Conservation (phyloP, 2,329 filamentous ascomycete species). For the Nigrospora sphaerica region DNA sequence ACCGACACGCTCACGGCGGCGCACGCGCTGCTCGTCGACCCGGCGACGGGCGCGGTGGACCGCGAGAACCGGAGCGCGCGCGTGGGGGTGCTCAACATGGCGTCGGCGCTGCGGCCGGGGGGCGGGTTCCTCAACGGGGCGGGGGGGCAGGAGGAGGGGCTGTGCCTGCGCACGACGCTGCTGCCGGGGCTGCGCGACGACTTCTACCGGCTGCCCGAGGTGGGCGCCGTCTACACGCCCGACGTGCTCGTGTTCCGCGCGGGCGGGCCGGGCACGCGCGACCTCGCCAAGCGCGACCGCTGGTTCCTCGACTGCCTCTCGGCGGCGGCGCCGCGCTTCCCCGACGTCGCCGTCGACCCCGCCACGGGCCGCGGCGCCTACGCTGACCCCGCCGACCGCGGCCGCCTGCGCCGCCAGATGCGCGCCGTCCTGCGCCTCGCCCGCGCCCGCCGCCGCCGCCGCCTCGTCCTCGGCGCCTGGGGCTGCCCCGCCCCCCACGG, state of each 20-base stretch:
- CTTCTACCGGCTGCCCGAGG: constrained; percentile 53
- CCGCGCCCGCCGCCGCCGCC: constrained; percentile 33
- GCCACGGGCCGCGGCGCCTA: constrained; percentile 20
- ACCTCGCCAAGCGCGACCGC: constrained; percentile 36
- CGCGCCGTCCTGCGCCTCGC: constrained; percentile 47
- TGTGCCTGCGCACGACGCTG: constrained; percentile 54
- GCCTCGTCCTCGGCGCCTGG: constrained; percentile 55
- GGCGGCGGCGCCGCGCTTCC: constrained; percentile 52
- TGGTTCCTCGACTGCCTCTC: constrained; percentile 53
- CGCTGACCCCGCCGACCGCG: constrained; percentile 39
- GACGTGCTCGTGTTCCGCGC: constrained; percentile 53
- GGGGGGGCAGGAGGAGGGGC: constrained; percentile 52
- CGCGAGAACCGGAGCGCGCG: constrained; percentile 16
- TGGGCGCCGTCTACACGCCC: constrained; percentile 47
- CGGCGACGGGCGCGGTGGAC: constrained; percentile 2
- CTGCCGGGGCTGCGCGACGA: constrained; percentile 49
- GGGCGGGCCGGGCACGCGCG: constrained; percentile 23
- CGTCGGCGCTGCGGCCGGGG: constrained; percentile 52
- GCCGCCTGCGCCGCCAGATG: constrained; percentile 48
- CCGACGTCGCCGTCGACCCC: constrained; percentile 35
- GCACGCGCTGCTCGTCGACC: constrained; percentile 19
- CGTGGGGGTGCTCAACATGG: constrained; percentile 56
- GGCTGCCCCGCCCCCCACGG: constrained; percentile 54
- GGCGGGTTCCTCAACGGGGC: constrained; percentile 55
- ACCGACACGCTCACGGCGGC: constrained; percentile 50